Evolutionary conservation across 805 yeast species (phyloP).

Genomic region (Candida ovalis): DNA sequence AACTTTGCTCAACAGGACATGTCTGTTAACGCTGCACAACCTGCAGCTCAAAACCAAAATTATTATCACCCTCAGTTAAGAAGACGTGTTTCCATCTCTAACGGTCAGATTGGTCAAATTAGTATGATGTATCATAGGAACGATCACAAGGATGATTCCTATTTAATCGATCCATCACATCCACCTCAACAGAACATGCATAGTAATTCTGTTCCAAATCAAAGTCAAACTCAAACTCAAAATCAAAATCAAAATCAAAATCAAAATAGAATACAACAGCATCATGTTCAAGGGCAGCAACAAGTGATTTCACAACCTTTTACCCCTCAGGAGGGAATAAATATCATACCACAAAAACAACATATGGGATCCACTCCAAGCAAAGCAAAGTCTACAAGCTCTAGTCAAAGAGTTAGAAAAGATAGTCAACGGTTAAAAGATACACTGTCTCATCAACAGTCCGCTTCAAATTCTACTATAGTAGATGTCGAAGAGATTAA

Average conservation of each 20-base stretch:
- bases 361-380: too few relatives aligned
- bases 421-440: background rate
- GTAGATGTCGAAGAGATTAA: constrained; percentile 15
- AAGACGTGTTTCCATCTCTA: constrained; percentile 75
- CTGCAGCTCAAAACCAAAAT: background rate
- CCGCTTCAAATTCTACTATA: background rate
- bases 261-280: too few relatives aligned
- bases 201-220: background rate
- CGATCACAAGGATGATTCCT: constrained; percentile 5
- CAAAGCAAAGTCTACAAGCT: background rate
- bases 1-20: background rate
- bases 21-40: background rate
- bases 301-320: background rate
- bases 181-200: background rate
- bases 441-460: background rate
- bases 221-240: background rate
- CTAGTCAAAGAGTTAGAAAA: background rate
- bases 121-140: constrained; percentile 28
- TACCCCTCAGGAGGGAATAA: background rate
- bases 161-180: background rate
- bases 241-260: background rate
- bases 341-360: background rate
- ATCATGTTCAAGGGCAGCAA: background rate
- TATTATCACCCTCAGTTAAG: constrained; percentile 30
- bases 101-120: constrained; percentile 81